These are phyloP conservation scores for Metarhizium rileyi DNA, from an alignment of 2,329 filamentous ascomycete genomes.

Conservation along the genomic window DNA sequence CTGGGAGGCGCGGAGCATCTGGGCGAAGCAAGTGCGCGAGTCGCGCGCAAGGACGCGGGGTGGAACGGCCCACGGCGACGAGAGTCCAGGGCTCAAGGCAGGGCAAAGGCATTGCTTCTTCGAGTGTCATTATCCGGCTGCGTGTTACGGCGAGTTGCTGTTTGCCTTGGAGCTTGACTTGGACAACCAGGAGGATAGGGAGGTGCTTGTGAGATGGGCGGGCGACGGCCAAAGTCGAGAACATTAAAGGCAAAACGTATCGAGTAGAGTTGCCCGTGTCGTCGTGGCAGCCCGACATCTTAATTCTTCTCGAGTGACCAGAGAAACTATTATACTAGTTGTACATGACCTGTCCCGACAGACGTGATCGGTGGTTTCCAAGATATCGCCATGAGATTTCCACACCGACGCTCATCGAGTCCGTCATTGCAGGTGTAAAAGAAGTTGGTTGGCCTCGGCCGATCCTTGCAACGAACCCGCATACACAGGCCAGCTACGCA, in stretches of 20 bases:
- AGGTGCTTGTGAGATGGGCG: no score
- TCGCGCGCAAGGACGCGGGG: neutral
- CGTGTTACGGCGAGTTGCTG: no score
- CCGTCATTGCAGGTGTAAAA: neutral
- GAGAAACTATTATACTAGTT: conserved; percentile 3
- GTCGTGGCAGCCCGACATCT: neutral
- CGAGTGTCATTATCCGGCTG: no score
- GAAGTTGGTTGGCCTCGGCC: neutral
- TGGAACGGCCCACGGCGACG: no score
- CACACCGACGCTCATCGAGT: neutral
- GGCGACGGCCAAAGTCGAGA: neutral
- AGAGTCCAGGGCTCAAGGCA: no score
- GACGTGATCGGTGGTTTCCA: neutral
- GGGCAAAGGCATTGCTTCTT: no score
- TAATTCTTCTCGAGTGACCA: conserved; percentile 1
- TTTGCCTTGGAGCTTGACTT: no score
- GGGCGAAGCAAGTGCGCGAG: neutral
- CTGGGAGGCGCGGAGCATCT: conserved; percentile 1
- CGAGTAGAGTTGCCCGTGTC: neutral
- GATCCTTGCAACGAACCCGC: neutral
- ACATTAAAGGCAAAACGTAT: neutral
- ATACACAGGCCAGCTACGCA: neutral
- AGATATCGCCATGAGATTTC: neutral
- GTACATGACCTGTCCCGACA: conserved; percentile 3
- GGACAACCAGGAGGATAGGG: no score